Percentiles rank a stretch among this genome's conserved stretches.
Evolutionary conservation across 2,329 filamentous ascomycete genomes (phyloP).

Genomic region (Penicillium sp.): DNA sequence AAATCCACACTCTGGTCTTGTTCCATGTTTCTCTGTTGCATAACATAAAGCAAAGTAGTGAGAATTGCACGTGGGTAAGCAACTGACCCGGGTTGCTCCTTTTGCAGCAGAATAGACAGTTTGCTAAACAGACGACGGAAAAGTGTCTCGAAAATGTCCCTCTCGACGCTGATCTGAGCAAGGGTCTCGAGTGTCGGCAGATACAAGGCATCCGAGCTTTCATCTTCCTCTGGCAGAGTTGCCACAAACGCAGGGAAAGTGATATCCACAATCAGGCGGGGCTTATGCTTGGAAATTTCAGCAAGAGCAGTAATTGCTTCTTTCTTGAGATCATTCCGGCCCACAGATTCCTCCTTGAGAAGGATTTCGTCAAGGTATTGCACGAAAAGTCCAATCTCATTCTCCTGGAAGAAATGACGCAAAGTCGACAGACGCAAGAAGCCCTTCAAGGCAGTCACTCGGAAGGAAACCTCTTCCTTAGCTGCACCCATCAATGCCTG

Average conservation of each 20-base stretch:
- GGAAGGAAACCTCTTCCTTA: slow-evolving; percentile 54
- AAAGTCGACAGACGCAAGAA: slow-evolving; percentile 49
- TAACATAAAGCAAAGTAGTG: slow-evolving; percentile 61
- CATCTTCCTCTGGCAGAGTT: slow-evolving; percentile 58
- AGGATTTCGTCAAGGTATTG: slow-evolving; percentile 62
- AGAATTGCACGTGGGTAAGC: slow-evolving; percentile 61
- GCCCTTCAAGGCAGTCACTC: slow-evolving; percentile 49
- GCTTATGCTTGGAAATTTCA: slow-evolving; percentile 62
- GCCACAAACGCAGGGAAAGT: slow-evolving; percentile 67
- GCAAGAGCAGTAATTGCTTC: slow-evolving; percentile 60
- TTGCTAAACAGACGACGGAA: slow-evolving; percentile 64
- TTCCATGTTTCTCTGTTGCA: slow-evolving; percentile 52
- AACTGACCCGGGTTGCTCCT: slow-evolving; percentile 46
- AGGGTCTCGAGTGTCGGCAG: slow-evolving; percentile 62
- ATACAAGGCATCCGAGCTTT: slow-evolving; percentile 50
- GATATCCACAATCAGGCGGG: slow-evolving; percentile 62
- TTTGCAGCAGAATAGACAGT: slow-evolving; percentile 56
- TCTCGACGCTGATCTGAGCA: slow-evolving; percentile 63
- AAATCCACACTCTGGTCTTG: slow-evolving; percentile 45
- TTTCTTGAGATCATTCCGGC: slow-evolving; percentile 58
- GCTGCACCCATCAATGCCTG: slow-evolving; percentile 54
- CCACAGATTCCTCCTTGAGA: slow-evolving; percentile 57
- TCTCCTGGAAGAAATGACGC: slow-evolving; percentile 50
- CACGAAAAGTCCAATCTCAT: slow-evolving; percentile 54
- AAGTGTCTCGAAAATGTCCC: slow-evolving; percentile 63